Evolutionary conservation across 345 rosid species (phyloP), one percentile per base, ranked within the genome.

Genomic region (Turnera subulata): DNA sequence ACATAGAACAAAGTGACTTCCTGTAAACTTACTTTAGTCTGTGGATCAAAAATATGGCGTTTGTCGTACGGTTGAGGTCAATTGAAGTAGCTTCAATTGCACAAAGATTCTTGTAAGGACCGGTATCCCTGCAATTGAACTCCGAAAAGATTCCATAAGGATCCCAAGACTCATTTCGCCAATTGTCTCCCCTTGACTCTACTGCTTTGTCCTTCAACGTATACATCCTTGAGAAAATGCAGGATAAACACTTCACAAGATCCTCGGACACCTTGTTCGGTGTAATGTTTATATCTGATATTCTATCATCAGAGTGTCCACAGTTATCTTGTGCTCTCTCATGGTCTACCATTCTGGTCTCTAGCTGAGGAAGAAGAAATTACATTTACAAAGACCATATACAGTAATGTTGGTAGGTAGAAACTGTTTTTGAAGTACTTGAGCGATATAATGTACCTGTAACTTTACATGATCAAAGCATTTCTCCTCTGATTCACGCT

Each of bases 191-290:
- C 53, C 22, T 54, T 6, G 21, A 46, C 45, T 76, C 75, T 4
- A 32, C 52, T 40, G 54, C 61, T 71, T 64, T 77, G 20, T 80
- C 84, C 72, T 87, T 85, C 13, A 63, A 72, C 23, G 85, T 74
- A 76, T 80, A 83, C 71, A 89, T 73, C 73, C 94, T 84, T 35
- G 59, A 17, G 68, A 93, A 73, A 64, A 89, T 85, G 73, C 77
- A 77, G 32, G 62, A 78, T 71, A 87, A 56, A 55, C 88, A 83
- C 71, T 72, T 76, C 61, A 83, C 61, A 43, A 78, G 72, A 65
- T 89, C 90, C 80, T 87, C 96, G 0, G 96, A 85, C 64, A 89
- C 61, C 65, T 76, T 82, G 73, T 93, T 87, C 17, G 94, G 88
- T 24, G 65, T 44, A 53, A 65, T 71, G 50, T 76, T 78, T 54